Base-by-base conservation (phyloP, 257 asterid genomes). In the Solanum lycopersicoides region DNA sequence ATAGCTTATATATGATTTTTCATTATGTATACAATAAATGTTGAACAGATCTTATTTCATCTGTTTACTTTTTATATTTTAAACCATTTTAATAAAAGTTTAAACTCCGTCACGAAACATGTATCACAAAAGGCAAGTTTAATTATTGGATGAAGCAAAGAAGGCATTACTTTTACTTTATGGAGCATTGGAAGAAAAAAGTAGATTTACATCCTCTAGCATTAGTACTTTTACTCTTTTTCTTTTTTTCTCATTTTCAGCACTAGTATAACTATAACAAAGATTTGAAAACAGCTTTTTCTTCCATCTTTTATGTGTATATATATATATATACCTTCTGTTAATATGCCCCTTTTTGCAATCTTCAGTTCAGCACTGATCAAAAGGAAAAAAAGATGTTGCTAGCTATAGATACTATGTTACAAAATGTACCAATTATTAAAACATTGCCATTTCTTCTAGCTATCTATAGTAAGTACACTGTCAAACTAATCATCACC, bases 401-500 rank as follows among this genome's bases (percentile, higher is more conserved):
- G 82, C 32, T 37, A 37, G 20, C 21, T 37, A 71, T 75, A 23
- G 32, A 47, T 76, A 76, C 56, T 66, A 41, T 76, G 60, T 76
- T 76, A 42, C 60, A 76, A 12, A 76, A 37, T 75, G 50, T 76
- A 79, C 84, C 25, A 25, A 72, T 35, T 39, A 63, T 7, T 63
- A 21, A 44, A n/a, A 80, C 23, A 45, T 47, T 80, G 42, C 66
- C 85, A 20, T 80, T 80, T 47, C 41, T 47, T 73, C 45, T 35
- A 72, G 13, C 44, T 32, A 68, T 12, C 3, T 68, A 3, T 68
- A 80, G 21, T 20, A 80, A 80, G 68, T 80, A 50, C 85, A 50
- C 85, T 80, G 85, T n/a, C 85, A 80, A 80, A 50, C 69, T 80
- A 80, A 80, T 47, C 44, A 80, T 80, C 85, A 80, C 56, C 68